phyloP scores from a whole-genome alignment of 2,329 filamentous ascomycete species.

The Fusarium torreyae region DNA sequence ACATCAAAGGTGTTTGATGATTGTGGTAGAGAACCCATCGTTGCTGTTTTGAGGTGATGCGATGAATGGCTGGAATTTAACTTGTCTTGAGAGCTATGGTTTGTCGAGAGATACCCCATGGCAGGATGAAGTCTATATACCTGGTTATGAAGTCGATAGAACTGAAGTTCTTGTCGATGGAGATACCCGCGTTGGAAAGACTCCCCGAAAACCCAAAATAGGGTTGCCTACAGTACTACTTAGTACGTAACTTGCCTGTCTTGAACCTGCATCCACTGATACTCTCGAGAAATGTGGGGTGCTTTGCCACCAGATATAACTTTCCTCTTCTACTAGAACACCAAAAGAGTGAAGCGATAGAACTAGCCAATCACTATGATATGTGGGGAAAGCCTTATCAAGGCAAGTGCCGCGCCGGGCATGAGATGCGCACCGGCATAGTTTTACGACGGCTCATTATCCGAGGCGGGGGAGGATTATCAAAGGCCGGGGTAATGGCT shows the following conservation, averaged over 20 bases:
- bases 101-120: not conserved
- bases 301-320: constrained; percentile 24
- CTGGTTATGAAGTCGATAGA: not conserved
- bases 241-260: constrained; percentile 13
- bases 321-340: constrained; percentile 20
- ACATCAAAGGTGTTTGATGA: constrained; percentile 31
- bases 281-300: not conserved
- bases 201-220: not conserved
- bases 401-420: no score
- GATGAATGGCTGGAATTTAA: accelerated
- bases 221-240: not conserved
- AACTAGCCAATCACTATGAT: no score
- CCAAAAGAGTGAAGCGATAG: not conserved
- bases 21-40: constrained; percentile 39
- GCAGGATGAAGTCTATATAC: constrained; percentile 4
- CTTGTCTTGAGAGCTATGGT: not conserved
- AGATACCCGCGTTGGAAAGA: no score
- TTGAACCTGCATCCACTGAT: not conserved
- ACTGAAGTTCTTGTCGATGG: not conserved
- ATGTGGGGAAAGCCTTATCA: constrained; percentile 1
- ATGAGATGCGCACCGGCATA: no score
- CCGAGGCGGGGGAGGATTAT: no score
- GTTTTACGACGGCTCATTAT: no score
- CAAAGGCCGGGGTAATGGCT: no score
- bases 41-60: not conserved